phyloP scores from a whole-genome alignment of 148 eudicot genomes.

The Camellia japonica region DNA sequence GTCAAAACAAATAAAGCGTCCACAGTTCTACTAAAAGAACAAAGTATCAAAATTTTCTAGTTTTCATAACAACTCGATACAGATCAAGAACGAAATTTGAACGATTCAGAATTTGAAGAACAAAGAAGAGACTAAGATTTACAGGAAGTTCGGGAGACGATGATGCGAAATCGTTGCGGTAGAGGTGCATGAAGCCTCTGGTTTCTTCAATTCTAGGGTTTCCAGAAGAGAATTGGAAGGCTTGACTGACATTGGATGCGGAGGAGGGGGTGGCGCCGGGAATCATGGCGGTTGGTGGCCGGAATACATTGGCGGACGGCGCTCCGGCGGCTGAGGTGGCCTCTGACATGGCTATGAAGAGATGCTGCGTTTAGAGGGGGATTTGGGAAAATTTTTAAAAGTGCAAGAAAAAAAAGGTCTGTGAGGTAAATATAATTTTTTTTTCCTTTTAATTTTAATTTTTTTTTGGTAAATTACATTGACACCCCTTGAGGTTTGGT shows the following conservation, averaged over 20 bases:
- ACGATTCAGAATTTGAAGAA: neutral
- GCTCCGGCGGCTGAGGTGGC: constrained; percentile 34
- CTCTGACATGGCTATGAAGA: constrained; percentile 23
- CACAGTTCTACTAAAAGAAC: no score
- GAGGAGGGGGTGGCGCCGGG: constrained; percentile 7
- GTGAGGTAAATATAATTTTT: no score
- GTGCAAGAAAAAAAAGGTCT: no score
- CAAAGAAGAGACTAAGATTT: neutral
- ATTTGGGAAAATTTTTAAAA: no score
- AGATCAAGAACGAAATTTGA: neutral
- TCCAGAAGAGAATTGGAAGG: constrained; percentile 78
- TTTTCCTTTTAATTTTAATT: no score
- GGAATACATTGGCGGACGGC: constrained; percentile 25
- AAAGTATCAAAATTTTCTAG: no score
- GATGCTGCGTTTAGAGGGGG: no score
- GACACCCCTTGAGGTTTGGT: no score
- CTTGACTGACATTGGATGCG: constrained; percentile 29
- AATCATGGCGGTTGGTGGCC: constrained; percentile 6
- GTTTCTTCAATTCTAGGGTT: constrained; percentile 95
- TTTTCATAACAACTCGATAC: neutral
- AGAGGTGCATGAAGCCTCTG: constrained; percentile 71
- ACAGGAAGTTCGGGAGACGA: constrained; percentile 61
- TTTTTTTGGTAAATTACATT: no score
- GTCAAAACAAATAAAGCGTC: no score
- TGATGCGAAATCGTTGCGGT: constrained; percentile 38